A percentile compares a stretch with the other conserved stretches of the same genome.
Evolutionary conservation across 2,329 filamentous ascomycete genomes (phyloP).

Genomic region (Trematosphaeria pertusa): DNA sequence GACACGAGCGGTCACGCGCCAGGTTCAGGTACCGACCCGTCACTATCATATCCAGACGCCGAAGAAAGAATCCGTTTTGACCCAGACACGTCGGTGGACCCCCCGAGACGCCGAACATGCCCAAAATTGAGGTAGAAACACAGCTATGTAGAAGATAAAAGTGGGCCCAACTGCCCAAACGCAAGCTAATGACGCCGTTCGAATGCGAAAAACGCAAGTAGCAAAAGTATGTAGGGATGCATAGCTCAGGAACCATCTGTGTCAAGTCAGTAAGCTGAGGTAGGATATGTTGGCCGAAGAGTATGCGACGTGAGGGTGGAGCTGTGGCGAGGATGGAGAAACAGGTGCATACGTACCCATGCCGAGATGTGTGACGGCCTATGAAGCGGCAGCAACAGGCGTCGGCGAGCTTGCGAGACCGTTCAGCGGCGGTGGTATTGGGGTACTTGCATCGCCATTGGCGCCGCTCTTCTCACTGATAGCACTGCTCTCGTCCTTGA

Average conservation of each 20-base stretch:
- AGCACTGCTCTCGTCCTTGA: conserved; percentile 64
- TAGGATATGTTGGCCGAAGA: too few species aligned
- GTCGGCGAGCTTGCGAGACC: conserved; percentile 60
- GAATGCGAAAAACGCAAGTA: too few species aligned
- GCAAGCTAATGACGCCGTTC: too few species aligned
- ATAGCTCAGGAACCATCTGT: too few species aligned
- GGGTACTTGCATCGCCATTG: conserved; percentile 55
- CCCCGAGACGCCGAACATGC: conserved; percentile 36
- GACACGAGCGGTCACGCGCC: conserved; percentile 12
- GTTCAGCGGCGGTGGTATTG: conserved; percentile 52
- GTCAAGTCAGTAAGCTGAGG: too few species aligned
- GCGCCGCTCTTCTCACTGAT: conserved; percentile 67
- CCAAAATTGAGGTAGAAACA: conserved; percentile 17
- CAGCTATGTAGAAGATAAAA: conserved; percentile 17
- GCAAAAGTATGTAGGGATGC: too few species aligned
- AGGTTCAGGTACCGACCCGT: neutral
- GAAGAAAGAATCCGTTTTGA: conserved; percentile 19
- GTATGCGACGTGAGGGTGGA: too few species aligned
- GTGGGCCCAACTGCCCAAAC: neutral
- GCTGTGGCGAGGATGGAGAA: too few species aligned
- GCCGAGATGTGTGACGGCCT: too few species aligned
- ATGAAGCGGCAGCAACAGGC: conserved; percentile 40
- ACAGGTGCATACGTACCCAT: too few species aligned
- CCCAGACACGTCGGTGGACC: conserved; percentile 23
- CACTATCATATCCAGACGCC: conserved; percentile 26